phyloP scores from a whole-genome alignment of 352 stramenopile species.

The Globisporangium takayamanum region DNA sequence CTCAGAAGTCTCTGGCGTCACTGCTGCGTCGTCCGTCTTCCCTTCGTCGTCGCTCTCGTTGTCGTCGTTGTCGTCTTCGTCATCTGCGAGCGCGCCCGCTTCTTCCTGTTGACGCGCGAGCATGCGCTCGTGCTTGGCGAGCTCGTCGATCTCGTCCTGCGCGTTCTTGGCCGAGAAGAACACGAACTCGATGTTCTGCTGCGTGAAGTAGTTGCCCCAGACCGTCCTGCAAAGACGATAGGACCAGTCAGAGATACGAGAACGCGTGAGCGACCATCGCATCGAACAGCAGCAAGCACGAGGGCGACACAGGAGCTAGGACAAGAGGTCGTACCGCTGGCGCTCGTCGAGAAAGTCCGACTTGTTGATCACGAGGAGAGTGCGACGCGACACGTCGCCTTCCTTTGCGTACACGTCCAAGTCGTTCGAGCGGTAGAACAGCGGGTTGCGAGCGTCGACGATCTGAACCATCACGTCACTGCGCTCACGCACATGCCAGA shows the following conservation, averaged over 20 bases:
- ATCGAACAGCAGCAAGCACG: neutral
- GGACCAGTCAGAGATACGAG: constrained; percentile 1
- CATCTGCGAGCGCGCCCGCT: neutral
- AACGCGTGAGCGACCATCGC: neutral
- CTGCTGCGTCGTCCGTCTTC: neutral
- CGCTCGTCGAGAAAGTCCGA: constrained; percentile 94
- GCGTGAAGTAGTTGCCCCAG: constrained; percentile 95
- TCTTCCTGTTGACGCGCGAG: constrained; percentile 21
- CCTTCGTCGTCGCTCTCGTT: neutral
- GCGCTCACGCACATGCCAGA: constrained; percentile 98
- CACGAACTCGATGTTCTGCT: constrained; percentile 87
- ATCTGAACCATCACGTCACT: constrained; percentile 98
- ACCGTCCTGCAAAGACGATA: constrained; percentile 28
- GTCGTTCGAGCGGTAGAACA: constrained; percentile 97
- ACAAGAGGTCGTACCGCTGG: constrained; percentile 63
- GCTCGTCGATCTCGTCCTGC: constrained; percentile 88
- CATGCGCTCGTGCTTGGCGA: constrained; percentile 55
- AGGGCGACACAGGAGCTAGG: neutral
- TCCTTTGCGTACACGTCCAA: constrained; percentile 94
- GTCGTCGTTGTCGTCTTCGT: constrained; percentile 31
- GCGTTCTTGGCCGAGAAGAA: constrained; percentile 98
- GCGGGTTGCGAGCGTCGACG: constrained; percentile 97
- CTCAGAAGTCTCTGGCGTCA: constrained; percentile 2
- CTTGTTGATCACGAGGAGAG: constrained; percentile 99
- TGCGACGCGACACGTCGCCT: constrained; percentile 82